A percentile compares a stretch with the other conserved stretches of the same genome.
These are phyloP conservation scores for Suillus occidentalis DNA, from an alignment of 768 basidiomycete genomes.

Conservation along the genomic window DNA sequence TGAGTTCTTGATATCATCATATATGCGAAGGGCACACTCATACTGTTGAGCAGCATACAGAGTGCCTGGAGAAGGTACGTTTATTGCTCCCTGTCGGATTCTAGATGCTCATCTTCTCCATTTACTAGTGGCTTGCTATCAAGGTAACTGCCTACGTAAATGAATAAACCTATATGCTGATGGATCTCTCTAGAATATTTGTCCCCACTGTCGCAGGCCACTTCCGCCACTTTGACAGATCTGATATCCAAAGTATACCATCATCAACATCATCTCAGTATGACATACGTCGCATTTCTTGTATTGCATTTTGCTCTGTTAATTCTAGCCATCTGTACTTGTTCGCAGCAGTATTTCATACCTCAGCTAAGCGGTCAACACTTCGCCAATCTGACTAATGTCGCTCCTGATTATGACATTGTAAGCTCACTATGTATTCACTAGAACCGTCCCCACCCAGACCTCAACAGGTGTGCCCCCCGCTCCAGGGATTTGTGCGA, in stretches of 20 bases:
- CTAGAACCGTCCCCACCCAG: constrained; percentile 49
- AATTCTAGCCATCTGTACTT: neutral
- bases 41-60: constrained; percentile 61
- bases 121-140: constrained; percentile 66
- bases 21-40: neutral
- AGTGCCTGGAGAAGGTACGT: constrained; percentile 75
- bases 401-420: neutral
- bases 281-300: neutral
- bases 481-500: constrained; percentile 56
- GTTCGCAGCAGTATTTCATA: neutral
- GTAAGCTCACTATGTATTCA: neutral
- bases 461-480: constrained; percentile 69
- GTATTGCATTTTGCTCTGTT: neutral
- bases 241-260: neutral
- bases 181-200: constrained; percentile 63
- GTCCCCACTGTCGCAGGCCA: constrained; percentile 86
- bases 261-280: neutral
- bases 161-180: neutral
- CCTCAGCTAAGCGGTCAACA: neutral
- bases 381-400: too few species aligned
- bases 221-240: constrained; percentile 68
- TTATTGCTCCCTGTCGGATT: constrained; percentile 3
- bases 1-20: constrained; percentile 36
- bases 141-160: constrained; percentile 44
- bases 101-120: constrained; percentile 14